Evolutionary conservation across 2,329 filamentous ascomycete genomes (phyloP), one percentile per base, ranked within the genome.

Genomic region (Didymella lethalis): DNA sequence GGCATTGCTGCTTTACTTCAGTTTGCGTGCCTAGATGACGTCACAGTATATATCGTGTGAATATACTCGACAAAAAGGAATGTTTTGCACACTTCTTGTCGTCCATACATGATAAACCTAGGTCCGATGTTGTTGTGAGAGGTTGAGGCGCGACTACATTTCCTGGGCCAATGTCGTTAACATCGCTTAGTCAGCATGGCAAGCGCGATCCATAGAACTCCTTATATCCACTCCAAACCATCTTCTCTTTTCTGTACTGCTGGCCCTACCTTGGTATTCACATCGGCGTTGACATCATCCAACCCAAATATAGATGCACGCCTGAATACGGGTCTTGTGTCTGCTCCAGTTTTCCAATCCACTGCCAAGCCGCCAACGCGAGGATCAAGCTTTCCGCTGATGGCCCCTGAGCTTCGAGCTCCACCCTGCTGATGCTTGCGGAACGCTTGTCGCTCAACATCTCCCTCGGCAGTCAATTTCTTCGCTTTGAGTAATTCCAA

Each of bases 321-420:
- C 23, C 23, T n/a, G 16, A 44, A 8, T 26, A 25, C 28, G 23
- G 23, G 41, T 28, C 16, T 46, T 20, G 50, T 59, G 32, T 54
- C 49, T 45, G 49, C 31, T 23, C 56, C 56, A 50, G 20, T 59
- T 59, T 54, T 54, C 32, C 31, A 41, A 53, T 26, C 40, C 26
- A 47, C 45, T 25, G 10, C 20, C 25, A 14, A 43, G 16, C 56
- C 54, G 41, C 41, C 53, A 51, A 40, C 41, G 28, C 14, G 41
- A 32, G 20, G 40, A 50, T 51, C 56, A 59, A 54, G 56, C 56
- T 59, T 59, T 59, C 34, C 46, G 38, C 40, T 50, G 29, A 31
- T 7, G 44, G 26, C 54, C 44, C 43, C 45, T 58, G 55, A 45
- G 32, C 26, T 20, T 46, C 51, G 50, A 59, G 56, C 50, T 47